phyloP scores from a whole-genome alignment of 371 early-diverging fungal genomes.

The Mortierella sp. region DNA sequence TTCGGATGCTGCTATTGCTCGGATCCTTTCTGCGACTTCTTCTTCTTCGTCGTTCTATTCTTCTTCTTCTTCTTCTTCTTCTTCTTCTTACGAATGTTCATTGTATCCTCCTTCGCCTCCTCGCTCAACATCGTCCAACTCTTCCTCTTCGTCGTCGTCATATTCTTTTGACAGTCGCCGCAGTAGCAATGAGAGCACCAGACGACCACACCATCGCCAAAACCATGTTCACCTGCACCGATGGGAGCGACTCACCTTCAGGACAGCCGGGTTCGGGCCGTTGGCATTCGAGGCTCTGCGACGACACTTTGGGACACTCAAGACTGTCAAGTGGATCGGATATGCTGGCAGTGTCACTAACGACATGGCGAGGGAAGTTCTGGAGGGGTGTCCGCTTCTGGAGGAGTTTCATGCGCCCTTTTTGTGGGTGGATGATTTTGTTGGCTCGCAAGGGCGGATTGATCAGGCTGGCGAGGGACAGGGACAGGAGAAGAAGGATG shows the following conservation, averaged over 20 bases:
- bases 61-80: not conserved
- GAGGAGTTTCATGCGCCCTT: slow-evolving; percentile 28
- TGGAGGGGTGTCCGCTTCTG: slow-evolving; percentile 14
- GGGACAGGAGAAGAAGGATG: not conserved
- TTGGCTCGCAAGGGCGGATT: not conserved
- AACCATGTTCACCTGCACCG: not conserved
- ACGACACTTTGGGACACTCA: slow-evolving; percentile 19
- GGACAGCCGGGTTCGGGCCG: slow-evolving; percentile 28
- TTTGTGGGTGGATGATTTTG: slow-evolving; percentile 12
- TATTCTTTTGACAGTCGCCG: not conserved
- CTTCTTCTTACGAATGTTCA: not conserved
- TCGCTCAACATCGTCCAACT: slow-evolving; percentile 5
- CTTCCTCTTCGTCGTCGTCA: not conserved
- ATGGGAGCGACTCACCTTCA: slow-evolving; percentile 18
- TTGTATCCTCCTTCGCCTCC: not conserved
- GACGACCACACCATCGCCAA: not conserved
- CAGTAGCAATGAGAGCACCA: not conserved
- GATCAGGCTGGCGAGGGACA: not conserved
- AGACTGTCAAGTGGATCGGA: slow-evolving; percentile 12
- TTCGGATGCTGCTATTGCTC: slow-evolving; percentile 17
- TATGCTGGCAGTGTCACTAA: slow-evolving; percentile 29
- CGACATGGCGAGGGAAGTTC: slow-evolving; percentile 23
- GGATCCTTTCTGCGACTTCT: slow-evolving; percentile 17
- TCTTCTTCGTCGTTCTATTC: not conserved
- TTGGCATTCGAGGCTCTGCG: slow-evolving; percentile 25